phyloP scores from a whole-genome alignment of 192 early-diverging fungal genomes.

The Coemansia sp. region DNA sequence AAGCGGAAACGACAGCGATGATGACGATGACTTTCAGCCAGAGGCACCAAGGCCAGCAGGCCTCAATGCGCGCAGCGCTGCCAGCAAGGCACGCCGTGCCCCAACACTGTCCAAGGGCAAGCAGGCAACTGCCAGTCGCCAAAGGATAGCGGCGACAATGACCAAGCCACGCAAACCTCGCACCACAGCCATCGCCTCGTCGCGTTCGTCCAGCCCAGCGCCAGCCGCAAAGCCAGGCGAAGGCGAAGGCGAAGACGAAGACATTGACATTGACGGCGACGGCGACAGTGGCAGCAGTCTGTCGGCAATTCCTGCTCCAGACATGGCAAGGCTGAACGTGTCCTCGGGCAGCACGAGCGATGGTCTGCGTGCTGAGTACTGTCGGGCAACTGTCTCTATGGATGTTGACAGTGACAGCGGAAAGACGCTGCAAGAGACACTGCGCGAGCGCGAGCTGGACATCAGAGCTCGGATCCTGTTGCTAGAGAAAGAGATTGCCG shows the following conservation, averaged over 20 bases:
- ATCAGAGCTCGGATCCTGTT: slow-evolving; percentile 57
- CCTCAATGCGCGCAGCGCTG: slow-evolving; percentile 3
- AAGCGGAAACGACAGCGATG: slow-evolving; percentile 6
- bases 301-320: slow-evolving; percentile 39
- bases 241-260: background rate
- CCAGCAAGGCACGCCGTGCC: slow-evolving; percentile 7
- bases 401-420: background rate
- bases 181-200: background rate
- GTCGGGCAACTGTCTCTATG: background rate
- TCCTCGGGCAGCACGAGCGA: slow-evolving; percentile 15
- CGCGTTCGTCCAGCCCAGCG: slow-evolving; percentile 15
- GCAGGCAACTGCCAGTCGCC: background rate
- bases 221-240: background rate
- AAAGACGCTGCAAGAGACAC: slow-evolving; percentile 30
- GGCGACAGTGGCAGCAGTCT: background rate
- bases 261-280: slow-evolving; percentile 27
- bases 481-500: slow-evolving; percentile 56
- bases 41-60: background rate
- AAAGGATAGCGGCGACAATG: background rate
- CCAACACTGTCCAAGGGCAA: background rate
- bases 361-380: slow-evolving; percentile 7
- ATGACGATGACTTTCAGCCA: slow-evolving; percentile 42
- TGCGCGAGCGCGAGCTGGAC: slow-evolving; percentile 57
- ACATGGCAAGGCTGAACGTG: slow-evolving; percentile 34
- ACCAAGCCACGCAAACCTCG: slow-evolving; percentile 35